These are phyloP conservation scores for Lepidium aucheri DNA, from an alignment of 345 rosid species.

Conservation along the genomic window DNA sequence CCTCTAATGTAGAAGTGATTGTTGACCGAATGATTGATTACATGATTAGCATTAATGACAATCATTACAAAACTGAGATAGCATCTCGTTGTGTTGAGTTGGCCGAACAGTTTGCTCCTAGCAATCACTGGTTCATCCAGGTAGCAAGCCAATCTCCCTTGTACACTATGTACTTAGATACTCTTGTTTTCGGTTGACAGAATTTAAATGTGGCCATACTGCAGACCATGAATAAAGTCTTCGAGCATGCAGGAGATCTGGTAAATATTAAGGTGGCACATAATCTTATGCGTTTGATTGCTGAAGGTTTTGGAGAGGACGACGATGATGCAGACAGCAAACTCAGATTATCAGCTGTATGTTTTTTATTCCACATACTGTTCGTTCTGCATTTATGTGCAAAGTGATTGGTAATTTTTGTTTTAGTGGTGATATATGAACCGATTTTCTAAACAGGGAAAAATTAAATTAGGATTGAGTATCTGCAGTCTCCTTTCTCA, in stretches of 20 bases:
- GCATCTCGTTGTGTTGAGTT: slow-evolving; percentile 95
- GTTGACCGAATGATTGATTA: slow-evolving; percentile 98
- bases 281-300: slow-evolving; percentile 91
- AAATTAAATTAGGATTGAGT: not conserved
- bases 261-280: slow-evolving; percentile 93
- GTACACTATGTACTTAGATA: not conserved
- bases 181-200: not conserved
- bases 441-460: not conserved
- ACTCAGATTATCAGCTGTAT: slow-evolving; percentile 94
- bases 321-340: slow-evolving; percentile 79
- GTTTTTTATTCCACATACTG: slow-evolving; percentile 26
- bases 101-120: slow-evolving; percentile 97
- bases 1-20: slow-evolving; percentile 93
- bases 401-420: not conserved
- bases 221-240: slow-evolving; percentile 93
- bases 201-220: slow-evolving; percentile 14
- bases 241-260: slow-evolving; percentile 97
- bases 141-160: slow-evolving; percentile 31
- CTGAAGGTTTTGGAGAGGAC: slow-evolving; percentile 96
- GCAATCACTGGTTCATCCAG: slow-evolving; percentile 98
- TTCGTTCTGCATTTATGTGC: not conserved
- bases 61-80: slow-evolving; percentile 95
- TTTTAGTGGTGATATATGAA: not conserved
- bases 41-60: slow-evolving; percentile 87
- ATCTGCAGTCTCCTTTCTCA: not conserved